Evolutionary conservation across 2,329 filamentous ascomycete genomes (phyloP), one percentile per base, ranked within the genome.

Genomic region (Trichoderma sp.): DNA sequence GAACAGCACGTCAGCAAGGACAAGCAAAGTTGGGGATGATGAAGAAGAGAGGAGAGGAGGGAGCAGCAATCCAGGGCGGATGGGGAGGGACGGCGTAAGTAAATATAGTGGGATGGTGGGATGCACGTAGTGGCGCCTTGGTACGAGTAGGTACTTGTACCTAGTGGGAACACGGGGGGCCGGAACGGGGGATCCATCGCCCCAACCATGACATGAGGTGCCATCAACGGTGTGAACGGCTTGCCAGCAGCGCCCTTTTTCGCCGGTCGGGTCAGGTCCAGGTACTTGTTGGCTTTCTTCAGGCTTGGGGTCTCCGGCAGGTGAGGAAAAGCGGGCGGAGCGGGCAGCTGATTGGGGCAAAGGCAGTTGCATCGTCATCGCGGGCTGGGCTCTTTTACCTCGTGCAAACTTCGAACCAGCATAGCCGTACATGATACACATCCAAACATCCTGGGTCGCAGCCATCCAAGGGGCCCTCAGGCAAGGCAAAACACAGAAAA

Each of bases 361-460:
- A 64, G 67, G 64, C 64, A 3, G 39, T 34, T 45, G 43, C 66
- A 73, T 74, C 72, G 72, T 74, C 72, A 72, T 74, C 72, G 41
- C 52, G 10, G 43, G 7, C 30, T 43, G 10, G 43, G 7, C 30
- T 43, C 52, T 48, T 58, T 57, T 44, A 57, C 51, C 52, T 57
- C 45, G 41, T 41, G 28, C 57, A 48, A 39, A 60, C 28, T 50
- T 48, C 50, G 56, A 63, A 63, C 60, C 50, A 56, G 19, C 34
- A 28, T 28, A 28, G 3, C 7, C 28, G 28, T 28, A 28, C 28
- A 34, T 34, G 30, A 34, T 10, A 34, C 30, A 34, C 30, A 34
- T 34, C 30, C 30, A 9, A 34, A 7, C 28, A 30, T 7, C 5
- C 6, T 24, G 5, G 28, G 28, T 28, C 28, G 28, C 28, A 34